A percentile compares a stretch with the other conserved stretches of the same genome.
Conservation (phyloP, 2,329 filamentous ascomycete genomes). For the Ramularia collo-cygni region DNA sequence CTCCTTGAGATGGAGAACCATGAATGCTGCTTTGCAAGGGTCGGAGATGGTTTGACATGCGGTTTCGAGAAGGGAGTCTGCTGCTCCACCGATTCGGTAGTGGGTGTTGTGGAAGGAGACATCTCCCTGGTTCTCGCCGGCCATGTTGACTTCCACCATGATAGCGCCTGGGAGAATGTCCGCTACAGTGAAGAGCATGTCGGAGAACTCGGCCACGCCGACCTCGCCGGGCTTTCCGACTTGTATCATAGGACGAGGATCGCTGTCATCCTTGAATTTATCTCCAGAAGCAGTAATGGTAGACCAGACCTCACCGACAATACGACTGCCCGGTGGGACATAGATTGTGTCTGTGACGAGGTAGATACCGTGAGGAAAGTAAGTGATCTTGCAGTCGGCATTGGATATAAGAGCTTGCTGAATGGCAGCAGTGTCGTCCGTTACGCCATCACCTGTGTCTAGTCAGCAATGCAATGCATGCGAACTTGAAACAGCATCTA, state of each 20-base stretch:
- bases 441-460: constrained; percentile 28
- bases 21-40: constrained; percentile 26
- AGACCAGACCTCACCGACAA: constrained; percentile 52
- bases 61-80: constrained; percentile 26
- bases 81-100: constrained; percentile 32
- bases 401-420: constrained; percentile 18
- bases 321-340: constrained; percentile 43
- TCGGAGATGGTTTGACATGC: constrained; percentile 37
- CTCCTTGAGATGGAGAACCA: constrained; percentile 42
- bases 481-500: too few species aligned
- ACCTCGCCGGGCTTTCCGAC: constrained; percentile 47
- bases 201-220: constrained; percentile 45
- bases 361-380: constrained; percentile 41
- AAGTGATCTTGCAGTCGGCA: constrained; percentile 33
- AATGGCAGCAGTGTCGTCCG: constrained; percentile 32
- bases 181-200: constrained; percentile 47
- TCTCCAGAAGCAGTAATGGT: constrained; percentile 42
- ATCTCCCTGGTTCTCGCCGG: constrained; percentile 40
- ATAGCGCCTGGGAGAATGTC: constrained; percentile 40
- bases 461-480: constrained; percentile 3
- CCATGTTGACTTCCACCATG: constrained; percentile 47
- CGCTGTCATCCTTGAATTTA: constrained; percentile 38
- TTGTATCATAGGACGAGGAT: constrained; percentile 44
- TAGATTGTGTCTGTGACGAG: constrained; percentile 41
- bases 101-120: constrained; percentile 38